Percentiles rank a stretch among this genome's conserved stretches.
Conservation (phyloP, 306 rosid species). For the Fragaria iinumae region DNA sequence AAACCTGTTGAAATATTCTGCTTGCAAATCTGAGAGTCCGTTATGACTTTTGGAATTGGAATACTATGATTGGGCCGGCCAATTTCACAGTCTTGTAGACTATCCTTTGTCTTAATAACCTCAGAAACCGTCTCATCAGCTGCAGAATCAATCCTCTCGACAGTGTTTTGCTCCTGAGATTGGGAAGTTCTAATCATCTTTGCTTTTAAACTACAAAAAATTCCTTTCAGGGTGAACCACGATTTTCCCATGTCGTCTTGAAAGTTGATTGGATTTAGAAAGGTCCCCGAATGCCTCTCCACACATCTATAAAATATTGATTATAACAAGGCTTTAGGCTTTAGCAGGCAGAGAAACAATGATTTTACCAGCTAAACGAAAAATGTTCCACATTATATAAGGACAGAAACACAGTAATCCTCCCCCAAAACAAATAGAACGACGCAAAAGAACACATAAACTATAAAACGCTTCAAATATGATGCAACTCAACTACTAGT, state of each 20-base stretch:
- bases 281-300: constrained; percentile 12
- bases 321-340: neutral
- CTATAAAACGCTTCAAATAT: neutral
- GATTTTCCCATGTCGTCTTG: neutral
- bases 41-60: neutral
- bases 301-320: neutral
- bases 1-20: constrained; percentile 9
- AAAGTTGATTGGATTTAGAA: neutral
- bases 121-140: constrained; percentile 9
- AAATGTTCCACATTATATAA: neutral
- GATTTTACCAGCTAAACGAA: neutral
- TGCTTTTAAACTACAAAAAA: neutral
- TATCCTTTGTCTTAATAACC: neutral
- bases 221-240: constrained; percentile 12
- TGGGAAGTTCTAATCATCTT: constrained; percentile 9
- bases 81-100: constrained; percentile 3
- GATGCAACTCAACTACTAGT: neutral
- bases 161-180: constrained; percentile 5
- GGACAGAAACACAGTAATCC: neutral
- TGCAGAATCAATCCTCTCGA: neutral
- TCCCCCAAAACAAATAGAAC: neutral
- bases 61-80: neutral
- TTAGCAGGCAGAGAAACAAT: neutral
- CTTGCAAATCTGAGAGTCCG: constrained; percentile 8
- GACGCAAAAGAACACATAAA: neutral